These are phyloP conservation scores for Urostyla sp. DNA, from an alignment of 73 alveolate species.

Conservation along the genomic window DNA sequence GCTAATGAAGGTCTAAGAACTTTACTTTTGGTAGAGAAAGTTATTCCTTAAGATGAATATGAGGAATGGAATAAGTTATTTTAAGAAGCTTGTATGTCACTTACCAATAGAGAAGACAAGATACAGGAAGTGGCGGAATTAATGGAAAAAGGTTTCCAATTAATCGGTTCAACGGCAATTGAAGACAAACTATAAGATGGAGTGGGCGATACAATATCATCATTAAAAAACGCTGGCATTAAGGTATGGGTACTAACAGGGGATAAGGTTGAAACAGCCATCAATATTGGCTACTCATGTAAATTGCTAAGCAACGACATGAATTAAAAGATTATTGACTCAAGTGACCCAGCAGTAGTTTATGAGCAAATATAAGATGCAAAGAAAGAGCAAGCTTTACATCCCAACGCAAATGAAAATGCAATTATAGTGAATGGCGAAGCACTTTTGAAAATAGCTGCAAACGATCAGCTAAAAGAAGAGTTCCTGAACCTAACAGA, in stretches of 20 bases:
- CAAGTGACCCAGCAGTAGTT: constrained; percentile 18
- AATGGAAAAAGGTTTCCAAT: constrained; percentile 28
- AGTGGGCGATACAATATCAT: constrained; percentile 64
- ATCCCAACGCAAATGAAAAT: constrained; percentile 40
- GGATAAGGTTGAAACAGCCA: constrained; percentile 96
- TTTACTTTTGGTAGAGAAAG: constrained; percentile 66
- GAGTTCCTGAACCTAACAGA: constrained; percentile 84
- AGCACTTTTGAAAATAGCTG: constrained; percentile 77
- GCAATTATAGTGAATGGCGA: constrained; percentile 90
- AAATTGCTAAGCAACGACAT: constrained; percentile 74
- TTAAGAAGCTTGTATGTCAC: constrained; percentile 6
- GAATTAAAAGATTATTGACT: constrained; percentile 49
- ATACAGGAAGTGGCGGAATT: constrained; percentile 11
- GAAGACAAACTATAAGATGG: constrained; percentile 64
- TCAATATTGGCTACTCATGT: constrained; percentile 91
- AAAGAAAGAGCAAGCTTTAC: constrained; percentile 28
- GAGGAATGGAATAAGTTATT: constrained; percentile 56
- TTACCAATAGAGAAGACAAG: background rate
- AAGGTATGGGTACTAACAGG: constrained; percentile 98
- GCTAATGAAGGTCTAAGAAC: constrained; percentile 78
- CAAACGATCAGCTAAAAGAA: constrained; percentile 47
- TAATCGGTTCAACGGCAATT: constrained; percentile 44
- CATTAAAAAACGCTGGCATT: constrained; percentile 45
- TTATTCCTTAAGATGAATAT: constrained; percentile 63
- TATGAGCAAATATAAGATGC: constrained; percentile 37